phyloP scores from a whole-genome alignment of 768 basidiomycete species.

The Dioszegia crocea region DNA sequence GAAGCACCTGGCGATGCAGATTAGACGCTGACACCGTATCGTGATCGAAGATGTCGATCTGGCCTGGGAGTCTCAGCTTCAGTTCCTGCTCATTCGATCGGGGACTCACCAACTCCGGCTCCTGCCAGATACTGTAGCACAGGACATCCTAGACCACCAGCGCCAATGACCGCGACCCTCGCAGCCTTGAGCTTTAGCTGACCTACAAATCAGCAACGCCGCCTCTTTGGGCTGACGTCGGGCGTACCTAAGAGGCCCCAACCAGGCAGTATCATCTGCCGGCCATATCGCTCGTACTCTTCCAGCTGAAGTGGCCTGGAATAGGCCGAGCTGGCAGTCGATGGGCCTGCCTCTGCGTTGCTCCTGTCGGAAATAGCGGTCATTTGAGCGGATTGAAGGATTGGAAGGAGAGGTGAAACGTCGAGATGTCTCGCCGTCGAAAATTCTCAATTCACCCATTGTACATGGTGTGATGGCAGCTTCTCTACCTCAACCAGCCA shows the following conservation, averaged over 20 bases:
- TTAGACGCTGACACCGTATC: constrained; percentile 85
- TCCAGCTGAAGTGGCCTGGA: constrained; percentile 36
- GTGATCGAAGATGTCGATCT: constrained; percentile 80
- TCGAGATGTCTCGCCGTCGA: neutral
- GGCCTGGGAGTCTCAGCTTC: constrained; percentile 55
- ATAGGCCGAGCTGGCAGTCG: neutral
- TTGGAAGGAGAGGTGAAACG: neutral
- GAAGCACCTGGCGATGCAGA: constrained; percentile 87
- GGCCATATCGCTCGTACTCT: constrained; percentile 89
- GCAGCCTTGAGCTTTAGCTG: constrained; percentile 75
- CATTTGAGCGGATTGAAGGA: neutral
- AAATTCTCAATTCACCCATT: neutral
- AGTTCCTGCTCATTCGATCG: neutral
- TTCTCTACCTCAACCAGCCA: constrained; percentile 26
- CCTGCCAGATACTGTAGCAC: constrained; percentile 90
- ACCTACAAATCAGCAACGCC: constrained; percentile 53
- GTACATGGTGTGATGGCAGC: neutral
- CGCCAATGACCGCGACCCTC: constrained; percentile 81
- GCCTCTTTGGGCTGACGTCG: neutral
- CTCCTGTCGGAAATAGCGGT: no score
- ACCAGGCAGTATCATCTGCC: constrained; percentile 90
- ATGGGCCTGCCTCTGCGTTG: constrained; percentile 4
- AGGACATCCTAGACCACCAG: constrained; percentile 93
- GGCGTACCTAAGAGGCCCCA: constrained; percentile 74
- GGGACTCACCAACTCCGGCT: constrained; percentile 76